Evolutionary conservation across 306 rosid genomes (phyloP), one percentile per base, ranked within the genome.

Genomic region (Fagus crenata): DNA sequence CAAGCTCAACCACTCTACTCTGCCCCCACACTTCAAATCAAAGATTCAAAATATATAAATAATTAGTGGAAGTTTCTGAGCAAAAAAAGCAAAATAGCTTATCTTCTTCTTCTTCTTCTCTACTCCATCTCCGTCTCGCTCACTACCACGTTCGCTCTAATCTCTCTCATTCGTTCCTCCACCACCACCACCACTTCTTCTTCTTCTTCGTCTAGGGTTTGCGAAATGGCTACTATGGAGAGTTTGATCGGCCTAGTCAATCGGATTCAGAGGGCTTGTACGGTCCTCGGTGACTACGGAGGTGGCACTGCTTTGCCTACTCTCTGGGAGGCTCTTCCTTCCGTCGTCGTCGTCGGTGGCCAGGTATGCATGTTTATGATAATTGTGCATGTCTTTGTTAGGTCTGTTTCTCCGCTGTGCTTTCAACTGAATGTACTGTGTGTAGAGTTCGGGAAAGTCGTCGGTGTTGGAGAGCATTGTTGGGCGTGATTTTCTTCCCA

Each of bases 341-440:
- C 97, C 1, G 97, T 95, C 63, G 97, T 95, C 70, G 98, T 95
- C 55, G 97, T 95, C 43, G 97, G 98, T 9, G 98, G 98, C 33
- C 97, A 95, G 97, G 98, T 94, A 6, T 31, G 37, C 7, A 2
- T 7, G 70, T 7, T 2, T 77, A 18, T 53, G 61, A 18, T 22
- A 22, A 22, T 55, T 69, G 9, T 58, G 64, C 31, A 28, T 28
- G 64, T 22, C 6, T 32, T 69, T 68, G 46, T 55, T 2, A 41
- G 55, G 46, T 33, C 65, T 69, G 51, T n/a, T 54, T 53, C 35
- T 22, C 18, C 8, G 51, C 51, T 46, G 51, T 46, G 51, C 28
- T 22, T 22, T 22, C 28, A 22, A 22, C 28, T 22, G 28, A 22
- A 22, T 22, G 28, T 22, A 22, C 28, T 46, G n/a, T 71, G 76